Conservation (phyloP, 2,329 filamentous ascomycete species). For the Cladosporium phlei region DNA sequence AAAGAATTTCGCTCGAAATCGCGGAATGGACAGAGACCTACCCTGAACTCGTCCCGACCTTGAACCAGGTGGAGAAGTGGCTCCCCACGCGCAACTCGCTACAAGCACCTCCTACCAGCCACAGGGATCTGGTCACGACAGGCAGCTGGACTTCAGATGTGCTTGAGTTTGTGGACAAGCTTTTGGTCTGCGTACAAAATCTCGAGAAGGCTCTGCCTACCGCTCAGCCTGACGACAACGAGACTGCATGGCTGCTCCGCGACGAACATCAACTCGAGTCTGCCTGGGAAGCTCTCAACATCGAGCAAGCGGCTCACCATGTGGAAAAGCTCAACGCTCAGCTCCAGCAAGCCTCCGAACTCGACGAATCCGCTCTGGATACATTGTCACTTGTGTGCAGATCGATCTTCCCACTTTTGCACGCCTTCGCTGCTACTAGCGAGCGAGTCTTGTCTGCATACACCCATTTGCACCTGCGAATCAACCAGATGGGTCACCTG, state of each 20-base stretch:
- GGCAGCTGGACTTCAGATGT: conserved; percentile 54
- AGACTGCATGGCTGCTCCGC: conserved; percentile 59
- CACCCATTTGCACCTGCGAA: conserved; percentile 60
- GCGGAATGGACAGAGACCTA: not conserved
- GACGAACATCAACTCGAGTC: conserved; percentile 41
- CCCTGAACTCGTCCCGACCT: conserved; percentile 6
- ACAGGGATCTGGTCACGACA: not conserved
- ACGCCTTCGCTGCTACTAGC: conserved; percentile 65
- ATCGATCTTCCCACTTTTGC: conserved; percentile 64
- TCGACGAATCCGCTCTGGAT: conserved; percentile 37
- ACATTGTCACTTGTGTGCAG: conserved; percentile 56
- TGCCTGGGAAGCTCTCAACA: conserved; percentile 56
- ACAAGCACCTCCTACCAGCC: not conserved
- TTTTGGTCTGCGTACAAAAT: conserved; percentile 75
- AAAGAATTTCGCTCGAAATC: not conserved
- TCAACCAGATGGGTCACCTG: conserved; percentile 70
- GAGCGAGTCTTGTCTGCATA: conserved; percentile 55
- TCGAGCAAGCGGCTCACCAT: conserved; percentile 49
- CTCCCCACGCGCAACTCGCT: not conserved
- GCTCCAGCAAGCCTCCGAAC: conserved; percentile 36
- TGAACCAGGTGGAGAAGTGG: conserved; percentile 7
- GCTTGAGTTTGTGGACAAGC: conserved; percentile 64
- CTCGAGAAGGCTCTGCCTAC: conserved; percentile 54
- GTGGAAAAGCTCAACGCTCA: conserved; percentile 43
- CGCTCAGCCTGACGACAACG: conserved; percentile 57